Base-by-base conservation (phyloP, 306 rosid species). In the Cucurbita maxima region DNA sequence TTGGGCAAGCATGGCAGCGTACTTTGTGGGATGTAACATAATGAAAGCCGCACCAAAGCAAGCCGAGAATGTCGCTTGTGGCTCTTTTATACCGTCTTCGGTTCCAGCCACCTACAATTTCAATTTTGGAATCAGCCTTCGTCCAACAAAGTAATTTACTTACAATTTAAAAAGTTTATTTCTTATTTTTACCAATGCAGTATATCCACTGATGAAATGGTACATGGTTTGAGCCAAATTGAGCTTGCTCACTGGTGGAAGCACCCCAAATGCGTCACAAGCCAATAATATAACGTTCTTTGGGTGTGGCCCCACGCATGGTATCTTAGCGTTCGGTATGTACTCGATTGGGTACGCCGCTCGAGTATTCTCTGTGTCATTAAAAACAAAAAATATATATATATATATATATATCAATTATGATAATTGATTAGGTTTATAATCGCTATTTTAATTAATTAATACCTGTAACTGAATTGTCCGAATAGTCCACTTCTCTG, bases 31-130 rank as follows among this genome's bases (percentile, higher is more conserved):
- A 79, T 92, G 97, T 72, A 92, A 43, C 97, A 89, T 92, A 53
- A 92, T 86, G 75, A 92, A 89, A 66, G 96, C 96, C 22, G 97
- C 97, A 30, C 96, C 97, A 72, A 92, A 92, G 75, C 97, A 92
- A 57, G 97, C 97, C 9, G 97, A 92, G 78, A 92, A 92, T 15
- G 97, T 92, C 76, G 96, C 96, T 63, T 78, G 82, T 30, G 97
- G 96, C 86, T 92, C 96, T 82, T 89, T 92, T 9, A 92, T 61
- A 8, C 97, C 97, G 5, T 89, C 97, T 80, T 88, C 97, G 9
- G 97, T 92, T 30, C 97, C 97, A 10, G 96, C 96, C 51, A 92
- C 97, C 97, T 92, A 48, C 12, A 30, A 41, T 64, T 19, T 16
- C 15, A 20, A 34, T 6, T 19, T 52, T 43, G 14, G 16, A 36